These are phyloP conservation scores for Cicer cuneatum DNA, from an alignment of 306 rosid genomes.

Conservation along the genomic window DNA sequence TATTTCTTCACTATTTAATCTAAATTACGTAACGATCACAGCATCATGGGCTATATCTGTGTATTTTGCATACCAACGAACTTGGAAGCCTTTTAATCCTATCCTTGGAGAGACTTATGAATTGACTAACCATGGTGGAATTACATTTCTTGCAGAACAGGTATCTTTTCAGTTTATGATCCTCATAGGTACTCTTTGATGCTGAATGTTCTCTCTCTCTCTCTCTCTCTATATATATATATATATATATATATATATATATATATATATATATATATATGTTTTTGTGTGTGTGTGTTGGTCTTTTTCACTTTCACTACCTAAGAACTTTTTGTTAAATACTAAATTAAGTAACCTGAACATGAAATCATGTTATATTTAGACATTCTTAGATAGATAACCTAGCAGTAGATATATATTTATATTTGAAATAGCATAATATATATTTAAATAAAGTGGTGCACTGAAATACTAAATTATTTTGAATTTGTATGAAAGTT, in stretches of 20 bases:
- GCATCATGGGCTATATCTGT: constrained; percentile 97
- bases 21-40: constrained; percentile 45
- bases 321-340: not conserved
- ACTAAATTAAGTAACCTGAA: not conserved
- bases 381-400: not conserved
- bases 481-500: not conserved
- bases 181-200: constrained; percentile 24
- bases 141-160: constrained; percentile 89
- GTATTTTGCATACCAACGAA: constrained; percentile 89
- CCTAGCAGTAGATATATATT: not conserved
- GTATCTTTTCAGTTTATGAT: constrained; percentile 52
- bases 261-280: no score
- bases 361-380: not conserved
- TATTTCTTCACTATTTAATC: constrained; percentile 23
- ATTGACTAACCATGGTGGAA: constrained; percentile 72
- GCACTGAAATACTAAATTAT: not conserved
- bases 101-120: constrained; percentile 97
- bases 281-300: no score
- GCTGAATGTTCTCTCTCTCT: not conserved
- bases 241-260: no score
- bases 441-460: constrained; percentile 11
- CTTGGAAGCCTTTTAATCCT: constrained; percentile 98
- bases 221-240: not conserved
- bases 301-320: not conserved
- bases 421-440: not conserved